Evolutionary conservation across 192 early-diverging fungal genomes (phyloP), one percentile per base, ranked within the genome.

Genomic region (Linnemannia hyalina): DNA sequence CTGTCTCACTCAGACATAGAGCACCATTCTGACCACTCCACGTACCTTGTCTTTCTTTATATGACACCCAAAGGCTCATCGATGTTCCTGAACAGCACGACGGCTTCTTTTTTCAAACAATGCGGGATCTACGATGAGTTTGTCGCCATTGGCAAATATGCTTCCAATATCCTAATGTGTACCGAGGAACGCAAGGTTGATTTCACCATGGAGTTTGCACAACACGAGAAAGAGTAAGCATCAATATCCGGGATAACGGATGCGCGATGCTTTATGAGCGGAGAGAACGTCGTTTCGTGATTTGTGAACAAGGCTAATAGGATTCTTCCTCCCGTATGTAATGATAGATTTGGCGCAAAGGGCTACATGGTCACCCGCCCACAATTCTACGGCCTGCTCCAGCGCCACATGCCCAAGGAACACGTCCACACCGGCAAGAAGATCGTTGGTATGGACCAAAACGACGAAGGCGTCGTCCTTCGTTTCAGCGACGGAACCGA

Each of bases 381-480:
- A 10, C 26, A 46, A 2, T n/a, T 77, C 4, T 49, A 77, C 44
- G 76, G 65, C 60, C n/a, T 77, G n/a, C 29, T 77, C 4, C 29
- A 11, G 15, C 60, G 65, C 11, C 60, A 68, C 18, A 55, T 80
- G 6, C 79, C 79, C 32, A 75, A 74, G 36, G 79, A 80, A 26
- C 70, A 75, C 41, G 18, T 83, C 52, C 63, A 74, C 9, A 70
- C 71, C 57, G 76, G 76, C 29, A 83, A 83, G 26, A 65, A 73
- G 35, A 35, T 83, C 29, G 2, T 75, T 0, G 23, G 47, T 0
- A 13, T 79, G 20, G 52, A 75, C 35, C 76, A 83, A 11, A 65
- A 60, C 49, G 73, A 74, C 4, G 32, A 79, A 0, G 82, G 82
- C 11, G 73, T 83, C 36, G 15, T 42, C 42, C 41, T 75, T 42